These are phyloP conservation scores for Cercospora nicotianae DNA, from an alignment of 2,329 filamentous ascomycete genomes.

Conservation along the genomic window DNA sequence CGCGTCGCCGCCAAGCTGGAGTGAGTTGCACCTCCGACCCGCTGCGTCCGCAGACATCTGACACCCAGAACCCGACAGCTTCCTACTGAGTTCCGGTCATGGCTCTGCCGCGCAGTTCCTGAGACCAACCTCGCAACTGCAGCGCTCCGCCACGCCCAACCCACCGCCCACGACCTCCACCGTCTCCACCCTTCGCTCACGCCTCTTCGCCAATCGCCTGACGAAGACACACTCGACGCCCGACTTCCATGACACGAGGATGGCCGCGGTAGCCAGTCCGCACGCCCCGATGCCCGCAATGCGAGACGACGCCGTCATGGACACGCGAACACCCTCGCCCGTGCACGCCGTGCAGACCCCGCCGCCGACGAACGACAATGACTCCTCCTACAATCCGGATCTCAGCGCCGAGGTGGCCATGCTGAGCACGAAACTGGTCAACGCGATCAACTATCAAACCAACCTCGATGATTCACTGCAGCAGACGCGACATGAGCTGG, in stretches of 20 bases:
- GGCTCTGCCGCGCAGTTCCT: slow-evolving; percentile 2
- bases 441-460: slow-evolving; percentile 95
- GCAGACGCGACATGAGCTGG: slow-evolving; percentile 78
- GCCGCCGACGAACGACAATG: slow-evolving; percentile 10
- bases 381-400: slow-evolving; percentile 53
- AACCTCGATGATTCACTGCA: slow-evolving; percentile 85
- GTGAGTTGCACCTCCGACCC: background rate
- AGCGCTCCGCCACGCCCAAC: slow-evolving; percentile 3
- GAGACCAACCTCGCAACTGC: slow-evolving; percentile 5
- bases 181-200: slow-evolving; percentile 21
- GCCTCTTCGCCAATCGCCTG: slow-evolving; percentile 24
- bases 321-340: slow-evolving; percentile 48
- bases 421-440: slow-evolving; percentile 92
- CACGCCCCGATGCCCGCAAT: slow-evolving; percentile 17
- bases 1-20: slow-evolving; percentile 11
- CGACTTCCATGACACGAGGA: slow-evolving; percentile 26
- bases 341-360: slow-evolving; percentile 18
- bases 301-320: slow-evolving; percentile 37
- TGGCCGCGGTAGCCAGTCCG: slow-evolving; percentile 27
- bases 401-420: slow-evolving; percentile 77
- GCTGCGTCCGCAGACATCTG: background rate
- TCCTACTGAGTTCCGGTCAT: slow-evolving; percentile 4
- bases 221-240: slow-evolving; percentile 29
- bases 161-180: slow-evolving; percentile 1
- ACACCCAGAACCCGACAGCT: background rate